These are phyloP conservation scores for Xylaria polymorpha DNA, from an alignment of 2,329 filamentous ascomycete species.

Conservation along the genomic window DNA sequence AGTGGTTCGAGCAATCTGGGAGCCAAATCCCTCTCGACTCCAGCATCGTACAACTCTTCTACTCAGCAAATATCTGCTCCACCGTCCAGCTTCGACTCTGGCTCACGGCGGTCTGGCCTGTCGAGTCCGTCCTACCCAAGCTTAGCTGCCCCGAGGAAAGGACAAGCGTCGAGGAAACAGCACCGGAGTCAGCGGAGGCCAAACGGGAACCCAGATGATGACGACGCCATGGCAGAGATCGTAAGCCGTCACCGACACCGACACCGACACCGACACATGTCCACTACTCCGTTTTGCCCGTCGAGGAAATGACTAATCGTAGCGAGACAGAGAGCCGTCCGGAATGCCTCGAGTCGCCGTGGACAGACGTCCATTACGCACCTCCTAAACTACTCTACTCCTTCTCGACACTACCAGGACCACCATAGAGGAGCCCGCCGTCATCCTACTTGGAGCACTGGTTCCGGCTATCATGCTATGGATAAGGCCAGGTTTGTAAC, in stretches of 20 bases:
- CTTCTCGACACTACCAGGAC: conserved; percentile 73
- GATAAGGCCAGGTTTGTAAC: conserved; percentile 82
- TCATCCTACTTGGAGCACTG: conserved; percentile 83
- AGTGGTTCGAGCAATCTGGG: conserved; percentile 54
- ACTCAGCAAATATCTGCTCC: conserved; percentile 57
- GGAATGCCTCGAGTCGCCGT: conserved; percentile 75
- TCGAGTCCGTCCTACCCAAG: conserved; percentile 50
- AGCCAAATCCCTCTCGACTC: conserved; percentile 63
- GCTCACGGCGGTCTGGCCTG: conserved; percentile 58
- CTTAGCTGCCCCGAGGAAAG: conserved; percentile 72
- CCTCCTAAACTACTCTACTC: conserved; percentile 88
- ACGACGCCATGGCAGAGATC: conserved; percentile 89
- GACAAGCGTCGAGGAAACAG: conserved; percentile 80
- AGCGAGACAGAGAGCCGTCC: conserved; percentile 58
- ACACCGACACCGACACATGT: not conserved
- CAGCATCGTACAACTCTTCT: conserved; percentile 56
- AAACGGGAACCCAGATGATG: conserved; percentile 70
- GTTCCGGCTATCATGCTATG: conserved; percentile 87
- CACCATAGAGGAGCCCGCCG: conserved; percentile 70
- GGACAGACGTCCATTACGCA: conserved; percentile 98
- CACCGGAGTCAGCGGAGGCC: conserved; percentile 85
- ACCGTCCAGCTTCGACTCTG: conserved; percentile 61
- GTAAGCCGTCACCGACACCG: conserved; percentile 52
- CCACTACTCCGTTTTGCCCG: conserved; percentile 7
- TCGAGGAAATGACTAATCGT: conserved; percentile 19